A percentile compares a stretch with the other conserved stretches of the same genome.
These are phyloP conservation scores for Nemophila menziesii DNA, from an alignment of 257 asterid genomes.

Conservation along the genomic window DNA sequence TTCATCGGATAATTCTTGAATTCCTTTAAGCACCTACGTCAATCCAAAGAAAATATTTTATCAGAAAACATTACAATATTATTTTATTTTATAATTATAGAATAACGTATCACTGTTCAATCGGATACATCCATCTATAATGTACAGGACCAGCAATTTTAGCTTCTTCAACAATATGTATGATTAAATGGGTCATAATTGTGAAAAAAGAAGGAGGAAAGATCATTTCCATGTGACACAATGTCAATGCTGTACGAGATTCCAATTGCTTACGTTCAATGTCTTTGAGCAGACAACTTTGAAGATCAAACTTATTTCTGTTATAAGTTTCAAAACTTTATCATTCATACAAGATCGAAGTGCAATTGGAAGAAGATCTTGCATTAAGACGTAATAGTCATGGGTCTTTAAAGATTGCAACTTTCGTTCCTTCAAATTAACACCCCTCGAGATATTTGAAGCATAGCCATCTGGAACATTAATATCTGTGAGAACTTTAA, in stretches of 20 bases:
- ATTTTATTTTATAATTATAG: neutral
- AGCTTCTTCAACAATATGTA: neutral
- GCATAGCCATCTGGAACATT: slow-evolving; percentile 4
- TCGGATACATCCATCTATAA: neutral
- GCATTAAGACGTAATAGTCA: neutral
- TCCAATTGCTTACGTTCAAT: neutral
- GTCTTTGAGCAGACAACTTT: neutral
- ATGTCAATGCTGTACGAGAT: neutral
- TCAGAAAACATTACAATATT: neutral
- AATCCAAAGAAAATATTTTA: neutral
- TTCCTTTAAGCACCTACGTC: neutral
- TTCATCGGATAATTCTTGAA: slow-evolving; percentile 1
- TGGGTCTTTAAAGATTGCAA: neutral
- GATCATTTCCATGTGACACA: neutral
- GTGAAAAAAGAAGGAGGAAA: neutral
- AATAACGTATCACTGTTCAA: neutral
- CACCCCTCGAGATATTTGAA: neutral
- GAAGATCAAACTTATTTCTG: neutral
- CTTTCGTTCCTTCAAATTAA: neutral
- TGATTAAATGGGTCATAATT: neutral
- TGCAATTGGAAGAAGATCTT: neutral
- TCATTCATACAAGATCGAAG: neutral
- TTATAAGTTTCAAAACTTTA: neutral
- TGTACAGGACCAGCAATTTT: neutral
- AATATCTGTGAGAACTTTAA: neutral